phyloP scores from a whole-genome alignment of 768 basidiomycete species.

The Dendrothele bispora region DNA sequence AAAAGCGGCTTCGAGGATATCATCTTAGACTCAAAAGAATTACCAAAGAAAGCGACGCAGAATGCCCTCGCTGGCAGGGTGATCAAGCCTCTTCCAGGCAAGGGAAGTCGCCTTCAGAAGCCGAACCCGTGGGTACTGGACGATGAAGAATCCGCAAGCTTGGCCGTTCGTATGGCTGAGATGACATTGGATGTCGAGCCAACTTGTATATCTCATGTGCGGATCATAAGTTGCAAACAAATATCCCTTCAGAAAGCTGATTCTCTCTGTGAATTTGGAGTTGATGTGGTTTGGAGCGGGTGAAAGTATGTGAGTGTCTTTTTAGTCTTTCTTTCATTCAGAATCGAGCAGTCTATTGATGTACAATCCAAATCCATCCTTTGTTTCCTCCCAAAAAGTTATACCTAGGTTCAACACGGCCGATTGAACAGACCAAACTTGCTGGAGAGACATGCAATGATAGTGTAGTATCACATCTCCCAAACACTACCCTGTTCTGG shows the following conservation, averaged over 20 bases:
- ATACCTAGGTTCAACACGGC: not conserved
- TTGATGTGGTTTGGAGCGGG: not conserved
- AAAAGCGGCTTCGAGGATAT: too few relatives aligned
- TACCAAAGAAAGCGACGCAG: too few relatives aligned
- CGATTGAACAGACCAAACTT: not conserved
- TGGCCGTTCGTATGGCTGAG: not conserved
- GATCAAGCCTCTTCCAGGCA: too few relatives aligned
- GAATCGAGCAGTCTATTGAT: not conserved
- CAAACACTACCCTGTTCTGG: conserved; percentile 57
- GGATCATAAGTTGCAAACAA: not conserved
- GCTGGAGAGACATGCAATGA: not conserved
- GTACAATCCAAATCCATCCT: not conserved
- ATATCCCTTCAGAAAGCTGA: not conserved
- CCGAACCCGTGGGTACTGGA: too few relatives aligned
- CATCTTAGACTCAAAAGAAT: too few relatives aligned
- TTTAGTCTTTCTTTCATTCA: too few relatives aligned
- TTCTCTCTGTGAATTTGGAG: not conserved
- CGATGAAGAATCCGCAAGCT: too few relatives aligned
- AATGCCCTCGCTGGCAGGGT: too few relatives aligned
- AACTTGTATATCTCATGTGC: not conserved
- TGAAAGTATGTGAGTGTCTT: not conserved
- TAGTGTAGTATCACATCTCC: conserved; percentile 30
- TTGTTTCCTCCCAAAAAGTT: not conserved
- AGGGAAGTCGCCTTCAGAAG: too few relatives aligned
- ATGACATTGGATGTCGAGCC: not conserved